Evolutionary conservation across 805 yeast species (phyloP).

Genomic region (Ogataea nonfermentans): DNA sequence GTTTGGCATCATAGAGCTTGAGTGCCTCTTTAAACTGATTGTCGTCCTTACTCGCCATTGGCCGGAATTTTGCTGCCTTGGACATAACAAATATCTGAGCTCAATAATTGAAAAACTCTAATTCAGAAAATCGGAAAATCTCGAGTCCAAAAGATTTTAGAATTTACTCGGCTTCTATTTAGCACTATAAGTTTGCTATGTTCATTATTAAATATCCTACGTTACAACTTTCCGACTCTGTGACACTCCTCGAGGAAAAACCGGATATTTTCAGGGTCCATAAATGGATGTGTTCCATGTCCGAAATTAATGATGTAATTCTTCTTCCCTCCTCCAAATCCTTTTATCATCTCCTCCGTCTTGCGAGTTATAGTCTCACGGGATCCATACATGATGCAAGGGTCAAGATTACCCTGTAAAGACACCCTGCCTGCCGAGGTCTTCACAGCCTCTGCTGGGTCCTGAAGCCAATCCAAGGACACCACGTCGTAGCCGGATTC

Average conservation of each 20-base stretch:
- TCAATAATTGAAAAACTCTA: conserved; percentile 1
- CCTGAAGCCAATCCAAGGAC: conserved; percentile 91
- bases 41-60: conserved; percentile 55
- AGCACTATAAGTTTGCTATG: too few species aligned
- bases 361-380: conserved; percentile 75
- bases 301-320: conserved; percentile 93
- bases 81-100: not conserved
- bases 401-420: conserved; percentile 94
- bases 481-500: conserved; percentile 79
- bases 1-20: conserved; percentile 76
- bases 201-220: too few species aligned
- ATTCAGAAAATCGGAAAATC: too few species aligned
- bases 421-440: conserved; percentile 73
- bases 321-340: conserved; percentile 92
- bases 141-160: too few species aligned
- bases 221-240: conserved; percentile 51
- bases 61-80: conserved; percentile 5
- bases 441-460: conserved; percentile 80
- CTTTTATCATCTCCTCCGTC: conserved; percentile 83
- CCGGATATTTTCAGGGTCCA: conserved; percentile 87
- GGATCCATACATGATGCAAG: conserved; percentile 91
- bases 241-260: conserved; percentile 88
- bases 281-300: conserved; percentile 97
- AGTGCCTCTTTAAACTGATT: conserved; percentile 77
- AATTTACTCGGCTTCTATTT: too few species aligned